Conservation (phyloP, 2,329 filamentous ascomycete genomes). For the Botrytis tulipae region DNA sequence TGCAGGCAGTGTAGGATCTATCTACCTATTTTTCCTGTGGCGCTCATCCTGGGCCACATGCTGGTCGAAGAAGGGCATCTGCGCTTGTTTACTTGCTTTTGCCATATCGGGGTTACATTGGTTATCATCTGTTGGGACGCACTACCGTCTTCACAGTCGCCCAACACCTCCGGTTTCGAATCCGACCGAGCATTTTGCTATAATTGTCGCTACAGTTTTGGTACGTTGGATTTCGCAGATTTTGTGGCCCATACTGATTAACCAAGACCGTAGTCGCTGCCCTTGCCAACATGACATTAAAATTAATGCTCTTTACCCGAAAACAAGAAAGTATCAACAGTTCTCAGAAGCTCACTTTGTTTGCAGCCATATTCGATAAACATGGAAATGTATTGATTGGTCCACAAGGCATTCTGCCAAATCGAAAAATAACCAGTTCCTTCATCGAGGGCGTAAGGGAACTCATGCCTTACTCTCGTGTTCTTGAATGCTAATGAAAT, state of each 20-base stretch:
- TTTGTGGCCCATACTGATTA: background rate
- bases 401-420: slow-evolving; percentile 66
- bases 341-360: slow-evolving; percentile 54
- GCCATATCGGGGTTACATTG: slow-evolving; percentile 88
- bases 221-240: slow-evolving; percentile 14
- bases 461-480: background rate
- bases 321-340: slow-evolving; percentile 37
- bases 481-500: background rate
- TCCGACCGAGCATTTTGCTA: slow-evolving; percentile 18
- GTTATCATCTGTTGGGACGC: slow-evolving; percentile 70
- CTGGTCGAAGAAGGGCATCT: slow-evolving; percentile 70
- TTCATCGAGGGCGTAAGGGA: slow-evolving; percentile 62
- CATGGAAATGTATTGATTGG: slow-evolving; percentile 67
- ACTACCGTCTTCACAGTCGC: slow-evolving; percentile 55
- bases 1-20: slow-evolving; percentile 65
- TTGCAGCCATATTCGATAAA: slow-evolving; percentile 64
- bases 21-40: slow-evolving; percentile 75
- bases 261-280: slow-evolving; percentile 60
- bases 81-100: slow-evolving; percentile 65
- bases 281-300: slow-evolving; percentile 53
- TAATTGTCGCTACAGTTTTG: slow-evolving; percentile 32
- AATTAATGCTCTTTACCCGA: slow-evolving; percentile 48
- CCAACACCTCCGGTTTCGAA: slow-evolving; percentile 38
- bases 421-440: slow-evolving; percentile 74
- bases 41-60: slow-evolving; percentile 73